Conservation (phyloP, 768 basidiomycete species). For the Boletus pseudo-olivaceus region DNA sequence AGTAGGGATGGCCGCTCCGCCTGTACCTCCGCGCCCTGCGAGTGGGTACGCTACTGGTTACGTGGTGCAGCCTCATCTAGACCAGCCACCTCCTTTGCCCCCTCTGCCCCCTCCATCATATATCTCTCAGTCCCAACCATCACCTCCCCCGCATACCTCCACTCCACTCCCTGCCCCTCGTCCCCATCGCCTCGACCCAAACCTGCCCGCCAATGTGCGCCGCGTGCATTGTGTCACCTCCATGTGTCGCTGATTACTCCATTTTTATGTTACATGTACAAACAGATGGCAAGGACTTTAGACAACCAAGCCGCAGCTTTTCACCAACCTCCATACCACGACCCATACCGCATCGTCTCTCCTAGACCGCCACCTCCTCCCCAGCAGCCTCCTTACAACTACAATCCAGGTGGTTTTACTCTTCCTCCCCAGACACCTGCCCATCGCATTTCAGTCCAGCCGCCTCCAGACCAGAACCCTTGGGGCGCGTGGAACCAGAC, state of each 20-base stretch:
- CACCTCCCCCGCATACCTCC: conserved; percentile 36
- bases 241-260: conserved; percentile 13
- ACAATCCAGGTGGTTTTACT: conserved; percentile 14
- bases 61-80: conserved; percentile 5
- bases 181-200: conserved; percentile 59
- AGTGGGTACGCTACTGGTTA: conserved; percentile 5
- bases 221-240: conserved; percentile 13
- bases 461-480: conserved; percentile 25
- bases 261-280: conserved; percentile 26
- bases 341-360: conserved; percentile 18
- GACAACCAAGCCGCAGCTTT: conserved; percentile 43
- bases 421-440: conserved; percentile 2
- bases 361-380: conserved; percentile 25
- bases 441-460: conserved; percentile 22
- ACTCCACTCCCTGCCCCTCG: conserved; percentile 61
- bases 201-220: conserved; percentile 60
- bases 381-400: conserved; percentile 16
- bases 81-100: conserved; percentile 46
- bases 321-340: conserved; percentile 23
- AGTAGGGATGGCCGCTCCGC: conserved; percentile 23
- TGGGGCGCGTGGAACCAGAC: conserved; percentile 11
- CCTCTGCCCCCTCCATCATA: conserved; percentile 44
- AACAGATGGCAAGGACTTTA: conserved; percentile 61
- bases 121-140: conserved; percentile 19
- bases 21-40: conserved; percentile 28